phyloP scores from a whole-genome alignment of 208 protist species.

The Wallacemonas sp. region DNA sequence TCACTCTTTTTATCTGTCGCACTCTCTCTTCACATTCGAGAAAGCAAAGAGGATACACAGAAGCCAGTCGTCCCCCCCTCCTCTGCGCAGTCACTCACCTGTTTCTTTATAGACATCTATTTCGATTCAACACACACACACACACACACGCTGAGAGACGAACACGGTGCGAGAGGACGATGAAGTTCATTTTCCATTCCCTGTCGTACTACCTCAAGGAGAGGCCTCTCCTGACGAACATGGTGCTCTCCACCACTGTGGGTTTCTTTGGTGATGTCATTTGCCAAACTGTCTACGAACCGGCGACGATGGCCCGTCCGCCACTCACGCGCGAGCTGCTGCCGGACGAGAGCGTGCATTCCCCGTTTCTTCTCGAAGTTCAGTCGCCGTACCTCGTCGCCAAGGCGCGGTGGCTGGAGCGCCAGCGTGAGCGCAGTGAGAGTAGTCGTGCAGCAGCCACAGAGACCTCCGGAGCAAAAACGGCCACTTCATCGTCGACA shows the following conservation, averaged over 20 bases:
- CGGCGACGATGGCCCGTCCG: conserved; percentile 31
- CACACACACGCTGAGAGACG: no score
- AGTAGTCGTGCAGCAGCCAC: background rate
- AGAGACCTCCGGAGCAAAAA: background rate
- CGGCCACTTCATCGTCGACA: background rate
- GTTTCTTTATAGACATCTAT: no score
- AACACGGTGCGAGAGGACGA: background rate
- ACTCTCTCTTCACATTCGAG: background rate
- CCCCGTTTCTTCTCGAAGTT: conserved; percentile 44
- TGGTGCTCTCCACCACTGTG: conserved; percentile 53
- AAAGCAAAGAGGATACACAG: no score
- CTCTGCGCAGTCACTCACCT: no score
- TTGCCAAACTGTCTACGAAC: conserved; percentile 68
- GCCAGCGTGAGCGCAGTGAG: background rate
- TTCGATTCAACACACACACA: no score
- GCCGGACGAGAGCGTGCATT: conserved; percentile 31
- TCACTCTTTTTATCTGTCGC: no score
- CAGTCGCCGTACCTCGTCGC: conserved; percentile 31
- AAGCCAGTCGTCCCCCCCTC: no score
- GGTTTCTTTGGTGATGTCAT: conserved; percentile 75
- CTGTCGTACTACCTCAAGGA: conserved; percentile 61
- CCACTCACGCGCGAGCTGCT: conserved; percentile 37
- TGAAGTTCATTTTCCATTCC: conserved; percentile 33
- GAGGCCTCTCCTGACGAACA: conserved; percentile 55
- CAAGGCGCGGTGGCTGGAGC: background rate